Conservation (phyloP, 192 early-diverging fungal genomes). For the Gaertneriomyces sp. region DNA sequence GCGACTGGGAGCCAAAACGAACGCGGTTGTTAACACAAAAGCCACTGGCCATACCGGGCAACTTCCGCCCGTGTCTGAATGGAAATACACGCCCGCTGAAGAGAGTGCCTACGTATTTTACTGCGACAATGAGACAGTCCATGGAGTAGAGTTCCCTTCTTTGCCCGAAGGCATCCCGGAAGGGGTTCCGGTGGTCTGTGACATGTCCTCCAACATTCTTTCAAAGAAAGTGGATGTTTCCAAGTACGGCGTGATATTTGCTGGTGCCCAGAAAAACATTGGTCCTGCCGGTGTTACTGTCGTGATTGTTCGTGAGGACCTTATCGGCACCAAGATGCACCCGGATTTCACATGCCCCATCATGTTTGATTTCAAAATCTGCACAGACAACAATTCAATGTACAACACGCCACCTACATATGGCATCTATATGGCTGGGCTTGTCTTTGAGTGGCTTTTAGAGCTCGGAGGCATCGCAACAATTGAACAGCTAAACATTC, state of each 20-base stretch:
- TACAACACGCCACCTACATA: conserved; percentile 98
- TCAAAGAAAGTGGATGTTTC: conserved; percentile 67
- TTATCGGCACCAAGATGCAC: conserved; percentile 59
- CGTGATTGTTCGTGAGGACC: conserved; percentile 86
- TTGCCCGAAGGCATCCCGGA: conserved; percentile 36
- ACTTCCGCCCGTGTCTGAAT: conserved; percentile 57
- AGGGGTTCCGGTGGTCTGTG: conserved; percentile 78
- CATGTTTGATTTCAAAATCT: conserved; percentile 86
- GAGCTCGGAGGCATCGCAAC: conserved; percentile 63
- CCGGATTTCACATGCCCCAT: conserved; percentile 42
- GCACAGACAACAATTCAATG: conserved; percentile 75
- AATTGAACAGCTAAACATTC: conserved; percentile 64
- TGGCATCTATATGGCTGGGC: conserved; percentile 85
- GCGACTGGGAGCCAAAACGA: conserved; percentile 69
- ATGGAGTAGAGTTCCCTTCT: conserved; percentile 85
- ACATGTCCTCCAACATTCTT: conserved; percentile 56
- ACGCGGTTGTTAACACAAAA: conserved; percentile 76
- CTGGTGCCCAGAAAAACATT: conserved; percentile 96
- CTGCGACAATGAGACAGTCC: conserved; percentile 97
- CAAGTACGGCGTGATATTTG: conserved; percentile 84
- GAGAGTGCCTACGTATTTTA: conserved; percentile 90
- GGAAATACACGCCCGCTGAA: conserved; percentile 56
- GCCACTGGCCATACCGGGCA: conserved; percentile 45
- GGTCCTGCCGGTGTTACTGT: conserved; percentile 83
- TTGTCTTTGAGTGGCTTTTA: conserved; percentile 83